Conservation (phyloP, 192 early-diverging fungal species). For the Backusella liffmaniae region DNA sequence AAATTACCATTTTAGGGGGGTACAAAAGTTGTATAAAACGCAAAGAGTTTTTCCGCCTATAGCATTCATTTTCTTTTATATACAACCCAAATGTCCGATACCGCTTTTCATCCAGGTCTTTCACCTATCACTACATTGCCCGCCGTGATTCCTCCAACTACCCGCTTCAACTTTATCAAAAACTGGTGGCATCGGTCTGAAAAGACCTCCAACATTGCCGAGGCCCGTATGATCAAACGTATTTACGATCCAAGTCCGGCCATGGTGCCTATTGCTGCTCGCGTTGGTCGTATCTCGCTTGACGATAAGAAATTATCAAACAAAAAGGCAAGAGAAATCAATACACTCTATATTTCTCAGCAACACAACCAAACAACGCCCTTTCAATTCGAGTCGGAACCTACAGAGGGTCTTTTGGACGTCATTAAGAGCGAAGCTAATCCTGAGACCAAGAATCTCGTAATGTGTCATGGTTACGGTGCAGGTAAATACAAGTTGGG, state of each 20-base stretch:
- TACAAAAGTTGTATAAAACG: not conserved
- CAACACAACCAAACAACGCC: not conserved
- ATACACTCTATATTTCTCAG: constrained; percentile 15
- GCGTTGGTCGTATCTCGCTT: not conserved
- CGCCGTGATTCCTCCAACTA: constrained; percentile 37
- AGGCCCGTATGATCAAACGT: constrained; percentile 56
- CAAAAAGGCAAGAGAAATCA: not conserved
- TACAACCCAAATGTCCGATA: not conserved
- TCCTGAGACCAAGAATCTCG: constrained; percentile 46
- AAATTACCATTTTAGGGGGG: not conserved
- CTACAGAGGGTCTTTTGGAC: not conserved
- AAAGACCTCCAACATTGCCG: constrained; percentile 47
- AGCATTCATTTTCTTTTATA: not conserved
- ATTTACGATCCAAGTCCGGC: constrained; percentile 26
- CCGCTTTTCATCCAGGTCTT: not conserved
- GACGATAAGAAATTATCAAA: not conserved
- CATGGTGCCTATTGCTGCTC: not conserved
- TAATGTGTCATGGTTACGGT: constrained; percentile 80
- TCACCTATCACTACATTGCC: constrained; percentile 16
- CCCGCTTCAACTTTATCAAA: constrained; percentile 34
- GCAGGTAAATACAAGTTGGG: constrained; percentile 42
- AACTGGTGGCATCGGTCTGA: constrained; percentile 44
- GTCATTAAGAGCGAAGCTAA: not conserved
- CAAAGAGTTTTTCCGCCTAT: not conserved
- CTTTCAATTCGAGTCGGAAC: constrained; percentile 10